Evolutionary conservation across 1,284 basidiomycete species (phyloP).

Genomic region (Ceratobasidium papillatum): DNA sequence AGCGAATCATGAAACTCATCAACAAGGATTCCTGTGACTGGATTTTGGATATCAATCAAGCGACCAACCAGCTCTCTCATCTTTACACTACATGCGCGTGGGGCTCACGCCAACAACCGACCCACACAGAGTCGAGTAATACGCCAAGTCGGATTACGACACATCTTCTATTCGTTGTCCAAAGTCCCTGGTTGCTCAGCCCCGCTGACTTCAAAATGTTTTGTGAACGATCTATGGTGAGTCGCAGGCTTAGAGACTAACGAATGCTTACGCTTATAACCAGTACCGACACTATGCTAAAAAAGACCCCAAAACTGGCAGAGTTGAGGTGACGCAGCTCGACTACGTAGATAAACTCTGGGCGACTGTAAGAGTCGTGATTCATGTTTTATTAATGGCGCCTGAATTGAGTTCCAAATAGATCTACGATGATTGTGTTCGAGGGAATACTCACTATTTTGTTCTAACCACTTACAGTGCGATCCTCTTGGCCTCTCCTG

Average conservation of each 20-base stretch:
- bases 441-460: constrained; percentile 34
- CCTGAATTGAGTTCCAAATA: background rate
- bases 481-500: background rate
- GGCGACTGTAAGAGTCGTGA: constrained; percentile 13
- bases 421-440: constrained; percentile 37
- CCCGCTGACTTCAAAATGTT: constrained; percentile 22
- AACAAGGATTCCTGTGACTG: constrained; percentile 24
- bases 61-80: constrained; percentile 23
- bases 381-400: background rate
- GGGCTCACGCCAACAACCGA: background rate
- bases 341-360: constrained; percentile 36
- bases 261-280: background rate
- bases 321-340: constrained; percentile 16
- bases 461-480: constrained; percentile 32
- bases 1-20: constrained; percentile 37
- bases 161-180: constrained; percentile 20
- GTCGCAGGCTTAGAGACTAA: background rate
- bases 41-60: constrained; percentile 31
- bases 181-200: constrained; percentile 32
- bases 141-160: background rate
- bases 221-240: constrained; percentile 37
- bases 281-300: constrained; percentile 34
- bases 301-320: constrained; percentile 34
- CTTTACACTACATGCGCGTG: constrained; percentile 35
- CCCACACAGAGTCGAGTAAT: background rate